Percentiles rank a stretch among this genome's conserved stretches.
Conservation (phyloP, 805 yeast genomes). For the Soucietia sequanensis region DNA sequence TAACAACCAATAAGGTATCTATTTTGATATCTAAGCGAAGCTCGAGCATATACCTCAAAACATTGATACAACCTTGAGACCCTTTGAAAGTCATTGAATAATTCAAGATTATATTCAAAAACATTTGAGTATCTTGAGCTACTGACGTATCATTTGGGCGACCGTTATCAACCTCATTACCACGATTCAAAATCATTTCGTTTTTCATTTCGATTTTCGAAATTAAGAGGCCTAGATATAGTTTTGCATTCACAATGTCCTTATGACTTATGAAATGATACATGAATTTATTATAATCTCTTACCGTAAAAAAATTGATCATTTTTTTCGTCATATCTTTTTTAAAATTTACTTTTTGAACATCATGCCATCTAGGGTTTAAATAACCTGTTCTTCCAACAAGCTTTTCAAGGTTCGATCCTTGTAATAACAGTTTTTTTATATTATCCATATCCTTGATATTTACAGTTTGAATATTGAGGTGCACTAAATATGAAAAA, state of each 20-base stretch:
- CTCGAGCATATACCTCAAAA: conserved; percentile 30
- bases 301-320: conserved; percentile 29
- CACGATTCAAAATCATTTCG: conserved; percentile 4
- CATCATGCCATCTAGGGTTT: conserved; percentile 38
- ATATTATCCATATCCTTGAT: conserved; percentile 12
- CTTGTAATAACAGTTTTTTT: conserved; percentile 22
- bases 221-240: conserved; percentile 36
- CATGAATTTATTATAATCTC: conserved; percentile 23
- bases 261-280: conserved; percentile 18
- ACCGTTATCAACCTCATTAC: conserved; percentile 5
- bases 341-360: conserved; percentile 14
- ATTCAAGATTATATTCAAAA: conserved; percentile 26
- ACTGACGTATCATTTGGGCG: conserved; percentile 14
- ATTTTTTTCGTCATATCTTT: conserved; percentile 22
- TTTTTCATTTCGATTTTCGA: conserved; percentile 34
- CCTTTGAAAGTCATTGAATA: conserved; percentile 40
- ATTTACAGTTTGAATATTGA: conserved; percentile 31
- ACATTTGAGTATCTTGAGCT: conserved; percentile 20
- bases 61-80: conserved; percentile 27
- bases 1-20: conserved; percentile 23
- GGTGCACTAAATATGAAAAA: conserved; percentile 27
- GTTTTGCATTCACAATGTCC: conserved; percentile 31
- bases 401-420: conserved; percentile 30
- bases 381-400: conserved; percentile 36
- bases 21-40: conserved; percentile 24